These are phyloP conservation scores for Lepidium aucheri DNA, from an alignment of 345 rosid species.

Conservation along the genomic window DNA sequence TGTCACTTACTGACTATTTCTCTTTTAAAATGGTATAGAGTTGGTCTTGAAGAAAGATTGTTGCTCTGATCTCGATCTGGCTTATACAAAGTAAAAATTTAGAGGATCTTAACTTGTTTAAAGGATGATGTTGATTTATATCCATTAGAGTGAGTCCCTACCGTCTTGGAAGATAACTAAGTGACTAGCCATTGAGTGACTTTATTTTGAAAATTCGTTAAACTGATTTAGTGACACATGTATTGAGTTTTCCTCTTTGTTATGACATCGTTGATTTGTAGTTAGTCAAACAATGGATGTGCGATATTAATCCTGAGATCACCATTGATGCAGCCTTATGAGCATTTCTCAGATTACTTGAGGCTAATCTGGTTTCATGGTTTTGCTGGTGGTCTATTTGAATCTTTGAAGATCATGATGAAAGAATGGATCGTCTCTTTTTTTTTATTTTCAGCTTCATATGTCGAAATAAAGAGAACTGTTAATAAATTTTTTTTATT, in stretches of 20 bases:
- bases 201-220: background rate
- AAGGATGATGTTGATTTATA: background rate
- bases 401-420: constrained; percentile 21
- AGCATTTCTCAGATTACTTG: background rate
- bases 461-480: constrained; percentile 19
- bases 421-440: constrained; percentile 6
- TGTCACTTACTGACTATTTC: background rate
- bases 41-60: background rate
- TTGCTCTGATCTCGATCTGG: background rate
- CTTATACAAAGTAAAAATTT: background rate
- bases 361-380: background rate
- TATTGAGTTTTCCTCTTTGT: background rate
- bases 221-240: background rate
- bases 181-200: background rate
- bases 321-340: background rate
- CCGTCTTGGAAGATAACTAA: background rate
- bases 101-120: background rate
- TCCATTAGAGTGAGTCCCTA: background rate
- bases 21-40: background rate
- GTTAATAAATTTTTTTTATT: too few species aligned
- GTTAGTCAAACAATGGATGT: background rate
- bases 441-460: constrained; percentile 11
- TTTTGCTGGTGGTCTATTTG: constrained; percentile 9
- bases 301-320: background rate
- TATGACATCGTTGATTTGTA: background rate